Conservation (phyloP, 1,284 basidiomycete genomes). For the Exobasidium cylindrosporum region DNA sequence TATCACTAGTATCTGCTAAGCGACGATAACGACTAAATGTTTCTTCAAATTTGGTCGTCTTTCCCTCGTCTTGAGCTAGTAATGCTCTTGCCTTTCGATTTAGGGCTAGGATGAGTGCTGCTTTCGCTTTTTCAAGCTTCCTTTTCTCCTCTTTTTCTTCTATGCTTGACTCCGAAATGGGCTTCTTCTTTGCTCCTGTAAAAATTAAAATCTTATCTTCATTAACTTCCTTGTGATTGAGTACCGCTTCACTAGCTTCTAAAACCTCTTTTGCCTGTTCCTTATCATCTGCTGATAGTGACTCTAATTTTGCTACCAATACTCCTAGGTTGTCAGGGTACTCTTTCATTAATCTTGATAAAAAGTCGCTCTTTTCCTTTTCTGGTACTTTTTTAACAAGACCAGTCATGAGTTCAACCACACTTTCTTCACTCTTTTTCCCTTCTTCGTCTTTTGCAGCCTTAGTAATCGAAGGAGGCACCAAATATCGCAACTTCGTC, state of each 20-base stretch:
- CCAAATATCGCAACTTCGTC: conserved; percentile 44
- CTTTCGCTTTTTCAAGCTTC: conserved; percentile 43
- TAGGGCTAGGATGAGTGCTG: conserved; percentile 47
- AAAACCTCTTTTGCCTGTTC: conserved; percentile 21
- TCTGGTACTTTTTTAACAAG: conserved; percentile 51
- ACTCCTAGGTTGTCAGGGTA: conserved; percentile 49
- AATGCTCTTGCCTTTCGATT: conserved; percentile 41
- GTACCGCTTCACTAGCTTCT: conserved; percentile 39
- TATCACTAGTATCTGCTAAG: conserved; percentile 30
- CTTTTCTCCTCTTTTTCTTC: conserved; percentile 46
- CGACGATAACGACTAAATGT: conserved; percentile 9
- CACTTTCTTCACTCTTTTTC: conserved; percentile 34
- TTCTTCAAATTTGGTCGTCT: conserved; percentile 21
- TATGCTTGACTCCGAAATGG: conserved; percentile 41
- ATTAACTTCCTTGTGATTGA: conserved; percentile 31
- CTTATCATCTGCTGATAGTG: conserved; percentile 27
- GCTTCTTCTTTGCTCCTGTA: conserved; percentile 42
- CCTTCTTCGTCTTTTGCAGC: conserved; percentile 9
- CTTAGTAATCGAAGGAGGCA: conserved; percentile 48
- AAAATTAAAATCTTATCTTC: conserved; percentile 44
- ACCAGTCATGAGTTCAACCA: conserved; percentile 49
- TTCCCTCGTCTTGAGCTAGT: conserved; percentile 24
- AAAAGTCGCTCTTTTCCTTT: conserved; percentile 44
- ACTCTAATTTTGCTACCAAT: conserved; percentile 47
- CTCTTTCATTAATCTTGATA: conserved; percentile 45